phyloP scores from a whole-genome alignment of 495 filamentous ascomycete genomes.

The Annulohypoxylon bovei region DNA sequence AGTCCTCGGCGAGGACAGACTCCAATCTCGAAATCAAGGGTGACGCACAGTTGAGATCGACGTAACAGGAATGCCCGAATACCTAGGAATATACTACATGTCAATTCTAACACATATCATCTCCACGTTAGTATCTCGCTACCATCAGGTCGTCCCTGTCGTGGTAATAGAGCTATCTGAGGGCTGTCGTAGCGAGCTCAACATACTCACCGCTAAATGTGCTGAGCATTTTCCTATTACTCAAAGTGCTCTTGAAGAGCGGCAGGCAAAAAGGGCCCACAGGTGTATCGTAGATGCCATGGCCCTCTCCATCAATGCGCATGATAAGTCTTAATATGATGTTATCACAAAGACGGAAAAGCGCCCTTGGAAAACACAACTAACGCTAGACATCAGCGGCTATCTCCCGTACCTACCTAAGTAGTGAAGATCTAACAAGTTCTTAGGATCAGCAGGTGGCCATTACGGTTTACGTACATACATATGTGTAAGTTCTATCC shows the following conservation, averaged over 20 bases:
- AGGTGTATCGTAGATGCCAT: not conserved
- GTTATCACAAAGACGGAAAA: not conserved
- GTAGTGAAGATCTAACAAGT: not conserved
- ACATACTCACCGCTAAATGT: conserved; percentile 15
- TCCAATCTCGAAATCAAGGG: conserved; percentile 4
- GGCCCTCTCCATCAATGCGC: conserved; percentile 7
- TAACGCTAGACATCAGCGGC: not conserved
- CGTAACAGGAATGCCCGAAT: conserved; percentile 5
- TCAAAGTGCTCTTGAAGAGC: not conserved
- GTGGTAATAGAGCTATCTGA: not conserved
- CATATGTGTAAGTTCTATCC: not conserved
- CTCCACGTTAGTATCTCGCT: conserved; percentile 11
- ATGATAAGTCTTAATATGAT: conserved; percentile 9
- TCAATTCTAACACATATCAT: conserved; percentile 1
- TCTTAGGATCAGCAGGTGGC: not conserved
- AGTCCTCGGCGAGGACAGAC: not conserved
- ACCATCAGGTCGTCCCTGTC: conserved; percentile 2
- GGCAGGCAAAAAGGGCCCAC: not conserved
- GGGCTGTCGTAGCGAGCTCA: conserved; percentile 1
- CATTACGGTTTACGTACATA: not conserved
- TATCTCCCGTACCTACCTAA: not conserved
- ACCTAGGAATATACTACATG: not conserved
- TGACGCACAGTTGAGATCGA: conserved; percentile 26
- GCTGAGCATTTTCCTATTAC: not conserved
- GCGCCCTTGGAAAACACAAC: not conserved